phyloP scores from a whole-genome alignment of 2,329 filamentous ascomycete species.

The Sclerotinia glacialis region DNA sequence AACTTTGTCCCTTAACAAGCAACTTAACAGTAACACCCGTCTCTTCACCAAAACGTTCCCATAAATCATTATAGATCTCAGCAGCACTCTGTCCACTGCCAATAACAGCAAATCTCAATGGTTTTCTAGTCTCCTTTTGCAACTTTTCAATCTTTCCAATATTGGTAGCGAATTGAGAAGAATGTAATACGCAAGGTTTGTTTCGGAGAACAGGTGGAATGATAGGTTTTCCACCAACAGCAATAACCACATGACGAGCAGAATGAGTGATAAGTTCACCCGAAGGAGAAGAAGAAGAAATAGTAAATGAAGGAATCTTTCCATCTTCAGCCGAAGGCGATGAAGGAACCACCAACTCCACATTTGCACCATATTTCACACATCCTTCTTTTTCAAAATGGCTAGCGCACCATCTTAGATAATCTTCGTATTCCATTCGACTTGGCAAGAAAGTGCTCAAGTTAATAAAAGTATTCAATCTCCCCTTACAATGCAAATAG shows the following conservation, averaged over 20 bases:
- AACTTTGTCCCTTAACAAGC: constrained; percentile 76
- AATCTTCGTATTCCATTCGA: constrained; percentile 89
- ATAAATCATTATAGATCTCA: constrained; percentile 90
- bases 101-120: constrained; percentile 66
- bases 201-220: constrained; percentile 67
- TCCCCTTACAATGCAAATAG: constrained; percentile 77
- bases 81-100: constrained; percentile 90
- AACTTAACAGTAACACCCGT: constrained; percentile 62
- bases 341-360: constrained; percentile 52
- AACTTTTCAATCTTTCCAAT: constrained; percentile 54
- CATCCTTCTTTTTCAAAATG: constrained; percentile 59
- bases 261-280: constrained; percentile 43
- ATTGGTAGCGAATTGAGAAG: constrained; percentile 74
- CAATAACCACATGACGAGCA: constrained; percentile 57
- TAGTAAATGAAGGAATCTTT: constrained; percentile 38
- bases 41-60: constrained; percentile 79
- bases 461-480: constrained; percentile 90
- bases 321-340: constrained; percentile 26
- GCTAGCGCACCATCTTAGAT: constrained; percentile 86
- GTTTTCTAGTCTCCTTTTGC: constrained; percentile 26
- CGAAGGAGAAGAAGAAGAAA: constrained; percentile 38
- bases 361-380: constrained; percentile 74
- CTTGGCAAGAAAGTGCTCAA: constrained; percentile 83
- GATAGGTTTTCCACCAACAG: constrained; percentile 65
- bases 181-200: constrained; percentile 77